These are phyloP conservation scores for Pisolithus marmoratus DNA, from an alignment of 768 basidiomycete species.

Conservation along the genomic window DNA sequence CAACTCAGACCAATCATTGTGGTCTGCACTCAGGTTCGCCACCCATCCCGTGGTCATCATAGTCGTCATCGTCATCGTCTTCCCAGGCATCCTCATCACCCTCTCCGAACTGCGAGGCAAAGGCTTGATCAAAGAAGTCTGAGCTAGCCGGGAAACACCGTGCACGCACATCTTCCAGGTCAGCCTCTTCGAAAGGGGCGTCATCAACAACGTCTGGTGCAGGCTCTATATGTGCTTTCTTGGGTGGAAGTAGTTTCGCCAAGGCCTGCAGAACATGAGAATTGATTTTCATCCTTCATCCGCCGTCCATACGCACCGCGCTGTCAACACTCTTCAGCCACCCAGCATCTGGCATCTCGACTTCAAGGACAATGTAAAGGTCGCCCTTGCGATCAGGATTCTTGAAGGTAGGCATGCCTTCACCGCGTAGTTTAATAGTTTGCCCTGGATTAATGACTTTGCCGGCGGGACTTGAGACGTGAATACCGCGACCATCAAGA, in stretches of 20 bases:
- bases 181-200: conserved; percentile 66
- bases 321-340: conserved; percentile 69
- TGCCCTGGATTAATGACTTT: conserved; percentile 73
- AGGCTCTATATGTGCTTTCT: conserved; percentile 69
- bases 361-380: conserved; percentile 72
- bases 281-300: conserved; percentile 3
- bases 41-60: conserved; percentile 33
- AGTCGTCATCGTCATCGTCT: conserved; percentile 63
- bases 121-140: conserved; percentile 74
- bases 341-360: conserved; percentile 81
- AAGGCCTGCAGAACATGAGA: conserved; percentile 44
- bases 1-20: conserved; percentile 34
- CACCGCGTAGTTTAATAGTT: conserved; percentile 69
- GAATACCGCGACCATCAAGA: conserved; percentile 89
- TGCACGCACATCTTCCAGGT: conserved; percentile 79
- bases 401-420: conserved; percentile 86
- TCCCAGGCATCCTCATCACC: conserved; percentile 66
- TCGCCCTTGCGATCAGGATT: conserved; percentile 67
- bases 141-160: conserved; percentile 68
- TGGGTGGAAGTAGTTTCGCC: conserved; percentile 64
- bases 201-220: conserved; percentile 66
- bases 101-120: conserved; percentile 59
- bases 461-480: conserved; percentile 65
- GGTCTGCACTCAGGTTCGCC: conserved; percentile 56
- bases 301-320: conserved; percentile 36